These are phyloP conservation scores for Orbilia oligospora DNA, from an alignment of 2,329 filamentous ascomycete genomes.

Conservation along the genomic window DNA sequence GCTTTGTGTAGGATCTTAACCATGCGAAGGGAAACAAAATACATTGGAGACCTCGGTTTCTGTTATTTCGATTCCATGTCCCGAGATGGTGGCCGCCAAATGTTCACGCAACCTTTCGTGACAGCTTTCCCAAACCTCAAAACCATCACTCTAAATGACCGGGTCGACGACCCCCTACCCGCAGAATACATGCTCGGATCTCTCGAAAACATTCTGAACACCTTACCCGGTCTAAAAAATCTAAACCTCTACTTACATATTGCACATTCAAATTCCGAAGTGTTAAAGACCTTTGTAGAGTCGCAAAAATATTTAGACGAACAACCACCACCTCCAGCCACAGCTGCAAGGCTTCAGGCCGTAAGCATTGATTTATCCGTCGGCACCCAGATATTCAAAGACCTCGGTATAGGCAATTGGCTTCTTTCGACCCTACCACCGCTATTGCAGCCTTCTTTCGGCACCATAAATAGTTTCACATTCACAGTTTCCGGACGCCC, in stretches of 20 bases:
- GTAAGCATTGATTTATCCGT: neutral
- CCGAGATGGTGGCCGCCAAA: neutral
- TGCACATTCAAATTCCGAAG: neutral
- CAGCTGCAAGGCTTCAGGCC: neutral
- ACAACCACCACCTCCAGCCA: neutral
- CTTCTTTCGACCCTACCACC: neutral
- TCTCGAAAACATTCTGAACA: neutral
- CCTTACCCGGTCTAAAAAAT: neutral
- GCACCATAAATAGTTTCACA: neutral
- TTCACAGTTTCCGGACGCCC: neutral
- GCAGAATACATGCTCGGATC: neutral
- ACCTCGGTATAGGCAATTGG: neutral
- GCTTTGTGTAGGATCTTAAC: neutral
- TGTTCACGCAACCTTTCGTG: neutral
- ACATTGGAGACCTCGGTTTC: neutral
- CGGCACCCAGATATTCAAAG: neutral
- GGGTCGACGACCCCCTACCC: neutral
- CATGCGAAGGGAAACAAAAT: neutral
- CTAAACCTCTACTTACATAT: conserved; percentile 3
- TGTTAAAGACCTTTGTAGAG: neutral
- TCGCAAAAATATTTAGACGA: neutral
- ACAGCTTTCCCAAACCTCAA: conserved; percentile 28
- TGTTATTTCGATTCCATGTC: neutral
- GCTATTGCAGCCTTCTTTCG: conserved; percentile 2
- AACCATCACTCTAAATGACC: neutral